Conservation (phyloP, 441 rosid species). For the Adansonia rubrostipa region DNA sequence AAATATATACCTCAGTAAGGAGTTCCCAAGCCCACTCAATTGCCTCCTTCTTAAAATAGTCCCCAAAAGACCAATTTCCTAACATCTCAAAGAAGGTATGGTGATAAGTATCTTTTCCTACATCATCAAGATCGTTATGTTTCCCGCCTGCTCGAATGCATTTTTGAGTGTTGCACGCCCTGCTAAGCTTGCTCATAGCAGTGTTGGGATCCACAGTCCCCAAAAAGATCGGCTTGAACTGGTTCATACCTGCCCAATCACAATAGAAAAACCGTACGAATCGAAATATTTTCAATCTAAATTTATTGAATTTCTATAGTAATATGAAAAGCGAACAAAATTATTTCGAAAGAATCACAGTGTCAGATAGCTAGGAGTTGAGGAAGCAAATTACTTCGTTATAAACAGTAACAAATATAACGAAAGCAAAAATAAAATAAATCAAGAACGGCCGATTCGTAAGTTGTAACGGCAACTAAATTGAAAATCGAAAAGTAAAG, state of each 20-base stretch:
- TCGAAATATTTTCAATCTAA: neutral
- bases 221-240: constrained; percentile 86
- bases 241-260: constrained; percentile 79
- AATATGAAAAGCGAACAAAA: neutral
- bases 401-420: no score
- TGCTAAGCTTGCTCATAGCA: constrained; percentile 68
- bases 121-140: constrained; percentile 97
- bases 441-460: neutral
- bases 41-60: constrained; percentile 91
- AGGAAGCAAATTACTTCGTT: no score
- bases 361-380: no score
- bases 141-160: constrained; percentile 98
- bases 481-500: neutral
- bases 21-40: constrained; percentile 98
- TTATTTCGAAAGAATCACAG: neutral
- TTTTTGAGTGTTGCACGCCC: constrained; percentile 96
- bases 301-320: neutral
- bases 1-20: constrained; percentile 60
- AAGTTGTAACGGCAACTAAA: neutral
- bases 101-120: constrained; percentile 97
- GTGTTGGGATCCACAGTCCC: constrained; percentile 91
- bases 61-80: constrained; percentile 98
- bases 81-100: constrained; percentile 99
- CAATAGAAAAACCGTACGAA: neutral
- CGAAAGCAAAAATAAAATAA: neutral